A percentile compares a stretch with the other conserved stretches of the same genome.
phyloP scores from a whole-genome alignment of 192 early-diverging fungal species.

The Coemansia biformis region DNA sequence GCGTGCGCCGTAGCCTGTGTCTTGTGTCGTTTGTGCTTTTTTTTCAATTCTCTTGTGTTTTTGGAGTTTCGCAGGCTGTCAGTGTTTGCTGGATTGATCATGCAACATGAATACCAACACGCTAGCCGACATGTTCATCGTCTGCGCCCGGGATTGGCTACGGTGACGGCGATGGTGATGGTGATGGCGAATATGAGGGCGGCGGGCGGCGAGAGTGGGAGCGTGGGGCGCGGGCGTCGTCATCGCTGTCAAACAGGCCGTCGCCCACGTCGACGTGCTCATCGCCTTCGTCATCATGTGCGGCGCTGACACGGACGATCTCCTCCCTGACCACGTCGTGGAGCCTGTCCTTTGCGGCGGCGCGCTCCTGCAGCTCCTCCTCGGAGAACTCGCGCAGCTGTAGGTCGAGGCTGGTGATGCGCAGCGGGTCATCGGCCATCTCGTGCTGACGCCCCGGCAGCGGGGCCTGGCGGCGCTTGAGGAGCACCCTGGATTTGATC shows the following conservation, averaged over 20 bases:
- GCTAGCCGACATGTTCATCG: too few relatives aligned
- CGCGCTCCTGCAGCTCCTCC: constrained; percentile 34
- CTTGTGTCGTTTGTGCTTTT: background rate
- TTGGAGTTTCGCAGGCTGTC: too few relatives aligned
- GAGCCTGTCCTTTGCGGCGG: constrained; percentile 15
- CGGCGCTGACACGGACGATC: constrained; percentile 12
- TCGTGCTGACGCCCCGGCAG: constrained; percentile 9
- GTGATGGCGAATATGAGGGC: constrained; percentile 30
- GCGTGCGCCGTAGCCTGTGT: too few relatives aligned
- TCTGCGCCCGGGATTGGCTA: too few relatives aligned
- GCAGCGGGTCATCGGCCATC: constrained; percentile 18
- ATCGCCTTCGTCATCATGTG: constrained; percentile 7
- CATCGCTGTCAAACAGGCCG: constrained; percentile 12
- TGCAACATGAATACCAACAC: too few relatives aligned
- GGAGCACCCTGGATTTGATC: constrained; percentile 22
- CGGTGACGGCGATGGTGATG: background rate
- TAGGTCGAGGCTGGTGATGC: constrained; percentile 25
- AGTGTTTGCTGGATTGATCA: background rate
- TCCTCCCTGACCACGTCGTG: constrained; percentile 24
- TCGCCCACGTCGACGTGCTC: constrained; percentile 32
- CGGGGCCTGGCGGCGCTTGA: constrained; percentile 33
- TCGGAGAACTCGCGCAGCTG: constrained; percentile 39
- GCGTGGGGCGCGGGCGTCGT: constrained; percentile 1
- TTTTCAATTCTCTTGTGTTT: background rate
- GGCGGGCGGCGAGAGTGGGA: background rate